Conservation (phyloP, 2,329 filamentous ascomycete genomes). For the Teratosphaeria gauchensis region DNA sequence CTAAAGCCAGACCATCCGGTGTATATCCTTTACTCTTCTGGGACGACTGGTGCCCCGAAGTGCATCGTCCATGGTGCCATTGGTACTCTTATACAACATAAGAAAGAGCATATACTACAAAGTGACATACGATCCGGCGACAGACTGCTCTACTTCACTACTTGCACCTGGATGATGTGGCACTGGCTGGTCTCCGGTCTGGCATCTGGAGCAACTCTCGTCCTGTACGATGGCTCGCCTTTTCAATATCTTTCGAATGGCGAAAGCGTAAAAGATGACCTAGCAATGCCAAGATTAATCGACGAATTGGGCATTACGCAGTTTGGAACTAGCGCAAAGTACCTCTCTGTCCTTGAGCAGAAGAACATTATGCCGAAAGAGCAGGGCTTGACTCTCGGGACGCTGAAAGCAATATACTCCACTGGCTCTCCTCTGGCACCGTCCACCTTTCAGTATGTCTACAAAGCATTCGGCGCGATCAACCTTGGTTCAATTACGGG, state of each 20-base stretch:
- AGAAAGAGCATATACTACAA: constrained; percentile 89
- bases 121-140: constrained; percentile 66
- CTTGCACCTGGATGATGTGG: constrained; percentile 99
- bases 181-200: constrained; percentile 89
- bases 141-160: constrained; percentile 85
- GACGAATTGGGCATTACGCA: constrained; percentile 76
- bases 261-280: constrained; percentile 53
- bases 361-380: constrained; percentile 52
- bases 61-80: constrained; percentile 88
- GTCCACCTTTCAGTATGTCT: constrained; percentile 86
- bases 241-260: constrained; percentile 50
- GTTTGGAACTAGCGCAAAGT: constrained; percentile 91
- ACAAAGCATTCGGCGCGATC: constrained; percentile 72
- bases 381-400: constrained; percentile 46
- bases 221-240: constrained; percentile 88
- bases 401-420: constrained; percentile 78
- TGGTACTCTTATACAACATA: constrained; percentile 88
- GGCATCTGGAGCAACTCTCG: constrained; percentile 68
- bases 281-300: constrained; percentile 74
- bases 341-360: constrained; percentile 82
- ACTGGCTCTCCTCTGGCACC: constrained; percentile 88
- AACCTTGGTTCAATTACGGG: constrained; percentile 91
- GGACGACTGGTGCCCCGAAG: constrained; percentile 80
- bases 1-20: constrained; percentile 78
- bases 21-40: constrained; percentile 88